Evolutionary conservation across 2,329 filamentous ascomycete genomes (phyloP), one percentile per base, ranked within the genome.

Genomic region (Didymella exigua): DNA sequence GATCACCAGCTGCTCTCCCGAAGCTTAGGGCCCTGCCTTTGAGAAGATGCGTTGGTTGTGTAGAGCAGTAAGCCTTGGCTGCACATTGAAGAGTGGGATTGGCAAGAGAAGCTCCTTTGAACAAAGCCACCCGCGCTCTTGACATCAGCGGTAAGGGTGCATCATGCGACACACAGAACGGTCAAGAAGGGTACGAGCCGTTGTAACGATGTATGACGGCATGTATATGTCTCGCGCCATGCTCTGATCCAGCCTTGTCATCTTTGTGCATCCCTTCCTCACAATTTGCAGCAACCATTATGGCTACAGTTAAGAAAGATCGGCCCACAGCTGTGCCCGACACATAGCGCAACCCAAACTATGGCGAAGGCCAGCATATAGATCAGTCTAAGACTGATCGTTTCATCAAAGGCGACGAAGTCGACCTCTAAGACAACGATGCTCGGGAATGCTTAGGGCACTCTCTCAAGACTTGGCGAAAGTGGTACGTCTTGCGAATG

Each of bases 381-480:
- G 29, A 61, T 10, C 47, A 62, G 41, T 55, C 63, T 31, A 58
- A 65, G 27, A 61, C 58, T n/a, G 57, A 66, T 27, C 61, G 63
- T 23, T 58, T 67, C 27, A 49, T 68, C 45, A 58, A 63, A 33
- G 65, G 66, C 18, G 67, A 70, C 36, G 72, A 71, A 47, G 43
- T 66, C 23, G 71, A 54, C 45, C 68, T 80, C 40, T 72, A 69
- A n/a, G 77, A 79, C 52, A 60, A 52, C 8, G 74, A 78, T 34
- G 70, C 73, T 57, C 76, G 77, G 48, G 69, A 78, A 66, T 71
- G 21, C 76, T 82, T 21, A 11, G 81, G 77, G 10, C 79, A 77
- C 62, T 68, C 66, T 29, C 83, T 78, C 61, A 66, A 79, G 0
- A 69, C 67, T 4, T 73, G 69, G 72, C 81, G 80, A 62, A 84